Evolutionary conservation across 495 filamentous ascomycete species (phyloP), one percentile per base, ranked within the genome.

Genomic region (Aspergillus olivimuriae): DNA sequence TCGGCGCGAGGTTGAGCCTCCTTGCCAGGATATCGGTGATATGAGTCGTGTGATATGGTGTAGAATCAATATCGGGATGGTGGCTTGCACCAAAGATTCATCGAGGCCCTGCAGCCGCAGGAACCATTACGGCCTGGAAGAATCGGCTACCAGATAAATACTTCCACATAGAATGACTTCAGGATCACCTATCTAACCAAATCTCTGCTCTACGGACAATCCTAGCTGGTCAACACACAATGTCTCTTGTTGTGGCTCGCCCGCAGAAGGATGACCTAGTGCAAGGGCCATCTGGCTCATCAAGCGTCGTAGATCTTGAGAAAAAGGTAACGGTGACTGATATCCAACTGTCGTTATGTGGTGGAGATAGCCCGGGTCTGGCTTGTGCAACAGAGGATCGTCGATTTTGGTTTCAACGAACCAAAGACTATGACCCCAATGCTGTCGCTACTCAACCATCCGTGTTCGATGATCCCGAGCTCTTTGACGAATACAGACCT

Each of bases 381-480:
- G 56, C 52, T 1, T 37, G 56, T 16, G 48, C 50, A 5, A 14
- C 26, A 4, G 22, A 46, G 2, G 50, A 48, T 4, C 52, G 46
- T 12, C 51, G 53, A 4, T 61, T 59, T 28, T 61, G 54, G 51
- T 64, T 61, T 32, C 61, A 60, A 36, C 38, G 50, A 28, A 42
- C 40, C 1, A 52, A 44, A 28, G 37, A 33, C 19, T 47, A 47
- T 22, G 46, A 83, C 39, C 61, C 65, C 1, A 61, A 75, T 37
- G 72, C 71, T 22, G 73, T 81, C 31, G 81, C 81, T 0, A 84
- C 79, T 0, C 72, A 74, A 53, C 73, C 65, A 0, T 71, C 65
- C 0, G 72, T 78, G 8, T 78, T 58, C 30, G 75, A 78, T 38
- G 63, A 79, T 28, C 66, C 70, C 0, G 62, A 74, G 9, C 62